A percentile compares a stretch with the other conserved stretches of the same genome.
phyloP scores from a whole-genome alignment of 2,329 filamentous ascomycete genomes.

The Pyricularia sp. region DNA sequence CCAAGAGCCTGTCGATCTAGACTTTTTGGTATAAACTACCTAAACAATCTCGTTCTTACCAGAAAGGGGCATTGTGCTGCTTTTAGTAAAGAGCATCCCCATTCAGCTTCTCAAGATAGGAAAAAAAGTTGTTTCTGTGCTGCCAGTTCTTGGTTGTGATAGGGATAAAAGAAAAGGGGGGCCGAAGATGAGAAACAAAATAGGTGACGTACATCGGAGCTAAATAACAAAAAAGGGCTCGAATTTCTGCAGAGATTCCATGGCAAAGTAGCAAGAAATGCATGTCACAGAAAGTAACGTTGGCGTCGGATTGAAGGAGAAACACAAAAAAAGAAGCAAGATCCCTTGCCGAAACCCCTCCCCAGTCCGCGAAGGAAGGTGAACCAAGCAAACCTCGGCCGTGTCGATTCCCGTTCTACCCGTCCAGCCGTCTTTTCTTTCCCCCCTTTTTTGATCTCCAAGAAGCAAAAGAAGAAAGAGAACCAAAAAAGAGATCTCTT shows the following conservation, averaged over 20 bases:
- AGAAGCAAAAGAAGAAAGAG: background rate
- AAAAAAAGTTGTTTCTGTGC: background rate
- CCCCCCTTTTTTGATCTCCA: background rate
- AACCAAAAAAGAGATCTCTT: no score
- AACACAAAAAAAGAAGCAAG: background rate
- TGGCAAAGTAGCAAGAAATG: background rate
- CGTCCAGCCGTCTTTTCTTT: background rate
- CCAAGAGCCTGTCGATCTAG: background rate
- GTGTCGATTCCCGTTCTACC: background rate
- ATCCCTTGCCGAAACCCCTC: background rate
- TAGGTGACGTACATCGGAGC: background rate
- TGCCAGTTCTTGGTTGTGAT: no score
- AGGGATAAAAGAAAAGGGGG: no score
- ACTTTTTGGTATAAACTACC: background rate
- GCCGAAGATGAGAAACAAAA: background rate
- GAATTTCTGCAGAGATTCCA: background rate
- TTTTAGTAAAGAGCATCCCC: background rate
- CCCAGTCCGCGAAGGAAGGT: background rate
- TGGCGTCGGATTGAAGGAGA: background rate
- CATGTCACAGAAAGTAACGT: background rate
- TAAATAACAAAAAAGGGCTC: no score
- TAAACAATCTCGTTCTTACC: no score
- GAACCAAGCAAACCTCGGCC: background rate
- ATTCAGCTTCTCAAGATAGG: background rate
- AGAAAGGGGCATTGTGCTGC: background rate